A percentile compares a stretch with the other conserved stretches of the same genome.
phyloP scores from a whole-genome alignment of 495 filamentous ascomycete genomes.

The Neurospora sp. region DNA sequence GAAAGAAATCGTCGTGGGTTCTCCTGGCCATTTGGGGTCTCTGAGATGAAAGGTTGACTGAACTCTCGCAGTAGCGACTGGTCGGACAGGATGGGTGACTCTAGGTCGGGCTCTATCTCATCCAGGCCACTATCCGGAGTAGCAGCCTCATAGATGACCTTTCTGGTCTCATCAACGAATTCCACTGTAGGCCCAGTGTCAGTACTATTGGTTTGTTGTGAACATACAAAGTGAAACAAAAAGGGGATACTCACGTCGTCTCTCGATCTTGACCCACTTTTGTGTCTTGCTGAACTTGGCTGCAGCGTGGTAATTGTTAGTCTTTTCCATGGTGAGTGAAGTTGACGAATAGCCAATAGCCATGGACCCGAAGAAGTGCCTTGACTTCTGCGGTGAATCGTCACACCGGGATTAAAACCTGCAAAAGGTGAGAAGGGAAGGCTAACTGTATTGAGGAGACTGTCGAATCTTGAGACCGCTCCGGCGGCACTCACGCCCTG shows the following conservation, averaged over 20 bases:
- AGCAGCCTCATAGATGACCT: conserved; percentile 9
- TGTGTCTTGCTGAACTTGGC: conserved; percentile 18
- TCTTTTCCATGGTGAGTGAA: not conserved
- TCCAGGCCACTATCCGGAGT: conserved; percentile 13
- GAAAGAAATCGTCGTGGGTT: not conserved
- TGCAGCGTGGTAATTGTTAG: not conserved
- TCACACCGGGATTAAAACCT: not conserved
- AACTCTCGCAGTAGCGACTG: not conserved
- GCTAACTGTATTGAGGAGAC: not conserved
- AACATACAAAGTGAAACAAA: not conserved
- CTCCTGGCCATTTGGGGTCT: not conserved
- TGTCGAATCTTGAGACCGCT: conserved; percentile 22
- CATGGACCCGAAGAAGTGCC: not conserved
- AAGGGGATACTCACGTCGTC: conserved; percentile 13
- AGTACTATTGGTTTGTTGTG: not conserved
- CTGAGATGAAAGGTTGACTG: not conserved
- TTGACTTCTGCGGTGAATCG: not conserved
- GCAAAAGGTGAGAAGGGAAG: not conserved
- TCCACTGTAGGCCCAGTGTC: conserved; percentile 7
- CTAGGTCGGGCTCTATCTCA: conserved; percentile 6
- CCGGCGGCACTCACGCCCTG: conserved; percentile 12
- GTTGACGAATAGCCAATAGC: not conserved
- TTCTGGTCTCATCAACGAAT: conserved; percentile 19
- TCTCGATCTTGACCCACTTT: conserved; percentile 24
- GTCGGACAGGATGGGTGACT: conserved; percentile 3